A percentile compares a stretch with the other conserved stretches of the same genome.
These are phyloP conservation scores for Schizophyllum amplum DNA, from an alignment of 1,284 basidiomycete species.

Conservation along the genomic window DNA sequence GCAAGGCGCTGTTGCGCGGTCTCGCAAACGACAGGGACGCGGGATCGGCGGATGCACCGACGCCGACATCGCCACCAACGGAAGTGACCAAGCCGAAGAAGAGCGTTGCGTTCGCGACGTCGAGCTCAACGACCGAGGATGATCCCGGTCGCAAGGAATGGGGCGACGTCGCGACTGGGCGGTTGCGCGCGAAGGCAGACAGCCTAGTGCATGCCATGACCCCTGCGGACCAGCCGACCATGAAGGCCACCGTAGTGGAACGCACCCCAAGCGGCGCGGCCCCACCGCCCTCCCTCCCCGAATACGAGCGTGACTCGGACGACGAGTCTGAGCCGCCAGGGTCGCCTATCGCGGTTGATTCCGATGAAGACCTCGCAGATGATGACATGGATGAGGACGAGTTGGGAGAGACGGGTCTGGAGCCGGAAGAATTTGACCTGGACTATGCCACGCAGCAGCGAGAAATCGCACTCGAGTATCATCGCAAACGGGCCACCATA, in stretches of 20 bases:
- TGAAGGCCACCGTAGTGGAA: slow-evolving; percentile 66
- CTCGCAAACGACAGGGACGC: slow-evolving; percentile 31
- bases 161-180: slow-evolving; percentile 49
- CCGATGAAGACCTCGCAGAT: slow-evolving; percentile 18
- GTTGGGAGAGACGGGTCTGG: slow-evolving; percentile 28
- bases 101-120: slow-evolving; percentile 54
- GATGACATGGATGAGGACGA: slow-evolving; percentile 23
- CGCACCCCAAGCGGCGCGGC: slow-evolving; percentile 31
- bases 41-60: slow-evolving; percentile 26
- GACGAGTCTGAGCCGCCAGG: slow-evolving; percentile 30
- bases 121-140: no score
- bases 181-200: slow-evolving; percentile 32
- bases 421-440: slow-evolving; percentile 39
- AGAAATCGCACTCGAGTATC: slow-evolving; percentile 66
- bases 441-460: slow-evolving; percentile 60
- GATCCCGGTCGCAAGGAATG: slow-evolving; percentile 33
- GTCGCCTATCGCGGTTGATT: slow-evolving; percentile 12
- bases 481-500: slow-evolving; percentile 49
- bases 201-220: slow-evolving; percentile 31
- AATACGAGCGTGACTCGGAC: slow-evolving; percentile 35
- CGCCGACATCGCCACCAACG: slow-evolving; percentile 8
- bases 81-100: slow-evolving; percentile 36
- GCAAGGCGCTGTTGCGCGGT: slow-evolving; percentile 50
- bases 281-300: slow-evolving; percentile 20
- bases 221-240: slow-evolving; percentile 35